Evolutionary conservation across 371 early-diverging fungal species (phyloP), one percentile per base, ranked within the genome.

Genomic region (Capillidium rhysosporum): DNA sequence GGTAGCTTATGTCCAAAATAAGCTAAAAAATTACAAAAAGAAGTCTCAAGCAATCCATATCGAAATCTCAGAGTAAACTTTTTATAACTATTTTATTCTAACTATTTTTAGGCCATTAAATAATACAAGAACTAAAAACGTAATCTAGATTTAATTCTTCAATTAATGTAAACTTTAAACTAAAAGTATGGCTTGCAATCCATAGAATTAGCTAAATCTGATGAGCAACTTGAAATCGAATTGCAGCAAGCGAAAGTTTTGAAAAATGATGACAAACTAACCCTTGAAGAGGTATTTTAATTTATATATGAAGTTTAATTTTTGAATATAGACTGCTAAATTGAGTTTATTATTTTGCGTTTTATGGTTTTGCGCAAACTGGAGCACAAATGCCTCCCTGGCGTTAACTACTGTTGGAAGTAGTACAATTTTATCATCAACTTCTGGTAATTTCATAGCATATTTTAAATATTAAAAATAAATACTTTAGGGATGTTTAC

Each of bases 401-500:
- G 82, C 82, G 1, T 80, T 80, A 56, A 86, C 87, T 2, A 72
- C 75, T 2, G 89, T 88, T n/a, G 80, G 82, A 2, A 82, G 80
- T 59, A 75, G 79, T 31, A 83, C 89, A 21, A 86, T 88, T 29
- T 62, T 88, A 26, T 67, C 79, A 21, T 79, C 83, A 10, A 83
- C 79, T 60, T 81, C 84, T 44, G 83, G 70, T 68, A 61, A 49
- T 21, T 26, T 40, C 18, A 26, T 49, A 16, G 12, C 16, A 12
- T 18, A 44, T 56, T 20, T 30, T 25, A 10, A 29, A 16, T 38
- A 29, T 24, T 46, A 2, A 12, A 12, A 21, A 16, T 38, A 28
- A 41, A 9, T 24, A 40, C 23, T 12, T 21, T 30, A 53, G 68
- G 68, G 20, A 64, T 85, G 31, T 86, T 82, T 55, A 88, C 88